Conservation (phyloP, 495 filamentous ascomycete species). For the Stereocaulon alpinum region DNA sequence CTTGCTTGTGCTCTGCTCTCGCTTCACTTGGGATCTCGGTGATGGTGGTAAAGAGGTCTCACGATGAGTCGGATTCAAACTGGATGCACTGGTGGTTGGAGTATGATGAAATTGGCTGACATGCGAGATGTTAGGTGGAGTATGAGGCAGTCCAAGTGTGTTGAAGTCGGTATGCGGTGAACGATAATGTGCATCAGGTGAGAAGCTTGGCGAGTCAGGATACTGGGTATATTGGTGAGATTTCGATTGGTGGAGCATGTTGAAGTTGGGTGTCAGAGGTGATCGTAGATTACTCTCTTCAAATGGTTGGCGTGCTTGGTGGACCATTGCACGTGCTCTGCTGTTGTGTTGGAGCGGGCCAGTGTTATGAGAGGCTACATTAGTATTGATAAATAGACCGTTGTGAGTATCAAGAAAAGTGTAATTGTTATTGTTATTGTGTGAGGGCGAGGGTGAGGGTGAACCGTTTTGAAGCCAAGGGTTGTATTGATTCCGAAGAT, state of each 20-base stretch:
- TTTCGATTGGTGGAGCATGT: background rate
- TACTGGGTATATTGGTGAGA: background rate
- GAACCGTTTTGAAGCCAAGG: background rate
- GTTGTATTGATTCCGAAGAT: background rate
- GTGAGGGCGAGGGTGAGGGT: no score
- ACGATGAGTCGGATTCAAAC: background rate
- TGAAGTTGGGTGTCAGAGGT: background rate
- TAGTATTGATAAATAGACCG: no score
- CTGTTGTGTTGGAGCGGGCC: background rate
- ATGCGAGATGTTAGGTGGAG: background rate
- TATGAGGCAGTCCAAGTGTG: background rate
- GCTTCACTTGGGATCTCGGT: background rate
- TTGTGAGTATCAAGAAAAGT: background rate
- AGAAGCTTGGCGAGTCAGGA: background rate
- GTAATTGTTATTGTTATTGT: no score
- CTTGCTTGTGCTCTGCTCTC: background rate
- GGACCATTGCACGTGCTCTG: background rate
- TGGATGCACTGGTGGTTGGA: background rate
- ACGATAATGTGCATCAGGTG: background rate
- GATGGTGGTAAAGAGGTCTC: background rate
- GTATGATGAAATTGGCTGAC: background rate
- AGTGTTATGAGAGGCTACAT: background rate
- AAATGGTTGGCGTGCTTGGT: background rate
- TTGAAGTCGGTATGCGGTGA: background rate
- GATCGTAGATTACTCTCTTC: slow-evolving; percentile 7